Evolutionary conservation across 345 rosid species (phyloP).

Genomic region (Citrus mangshanensis): DNA sequence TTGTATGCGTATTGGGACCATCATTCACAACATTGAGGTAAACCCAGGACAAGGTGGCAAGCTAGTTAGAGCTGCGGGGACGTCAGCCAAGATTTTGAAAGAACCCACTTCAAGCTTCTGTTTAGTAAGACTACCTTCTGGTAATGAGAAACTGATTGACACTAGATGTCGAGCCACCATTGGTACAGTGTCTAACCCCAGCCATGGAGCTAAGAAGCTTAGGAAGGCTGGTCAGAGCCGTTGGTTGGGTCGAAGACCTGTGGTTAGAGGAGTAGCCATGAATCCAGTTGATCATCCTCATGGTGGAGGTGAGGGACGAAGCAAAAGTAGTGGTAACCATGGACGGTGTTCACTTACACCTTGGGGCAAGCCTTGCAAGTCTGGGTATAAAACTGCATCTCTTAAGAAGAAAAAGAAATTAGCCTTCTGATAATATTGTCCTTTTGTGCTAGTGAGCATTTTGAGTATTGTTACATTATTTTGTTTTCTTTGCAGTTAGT

Average conservation of each 20-base stretch:
- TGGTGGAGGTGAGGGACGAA: slow-evolving; percentile 95
- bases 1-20: slow-evolving; percentile 83
- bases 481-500: not conserved
- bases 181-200: slow-evolving; percentile 69
- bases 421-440: not conserved
- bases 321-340: slow-evolving; percentile 76
- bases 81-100: slow-evolving; percentile 79
- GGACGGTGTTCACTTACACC: slow-evolving; percentile 73
- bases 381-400: slow-evolving; percentile 65
- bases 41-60: slow-evolving; percentile 90
- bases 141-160: slow-evolving; percentile 57
- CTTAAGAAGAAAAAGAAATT: slow-evolving; percentile 48
- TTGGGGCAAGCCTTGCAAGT: slow-evolving; percentile 92
- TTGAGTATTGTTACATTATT: not conserved
- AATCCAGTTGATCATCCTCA: slow-evolving; percentile 95
- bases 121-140: slow-evolving; percentile 73
- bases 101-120: slow-evolving; percentile 57
- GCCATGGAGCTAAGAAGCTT: slow-evolving; percentile 59
- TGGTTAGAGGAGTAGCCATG: slow-evolving; percentile 85
- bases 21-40: slow-evolving; percentile 87
- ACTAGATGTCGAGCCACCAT: slow-evolving; percentile 74
- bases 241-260: slow-evolving; percentile 82
- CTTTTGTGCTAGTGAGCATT: not conserved
- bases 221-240: slow-evolving; percentile 88
- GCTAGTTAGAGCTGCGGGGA: slow-evolving; percentile 85